Conservation (phyloP, 495 filamentous ascomycete genomes). For the Podospora conica region DNA sequence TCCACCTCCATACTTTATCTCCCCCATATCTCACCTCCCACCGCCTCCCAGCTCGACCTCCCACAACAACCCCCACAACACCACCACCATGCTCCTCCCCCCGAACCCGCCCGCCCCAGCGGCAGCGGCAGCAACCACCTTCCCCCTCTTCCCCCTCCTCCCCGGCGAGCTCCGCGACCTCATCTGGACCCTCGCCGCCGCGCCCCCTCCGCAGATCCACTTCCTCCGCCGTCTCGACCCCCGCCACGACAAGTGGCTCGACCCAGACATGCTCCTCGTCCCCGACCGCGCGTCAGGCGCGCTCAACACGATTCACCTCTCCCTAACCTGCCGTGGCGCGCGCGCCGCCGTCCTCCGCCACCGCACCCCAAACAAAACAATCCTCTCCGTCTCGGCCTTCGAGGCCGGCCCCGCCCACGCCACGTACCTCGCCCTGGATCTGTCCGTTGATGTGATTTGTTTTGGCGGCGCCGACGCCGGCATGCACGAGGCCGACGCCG, state of each 20-base stretch:
- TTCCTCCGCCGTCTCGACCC: slow-evolving; percentile 26
- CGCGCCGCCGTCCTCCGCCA: slow-evolving; percentile 14
- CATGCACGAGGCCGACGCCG: background rate
- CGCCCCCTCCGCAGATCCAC: slow-evolving; percentile 16
- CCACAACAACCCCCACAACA: background rate
- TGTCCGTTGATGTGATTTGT: slow-evolving; percentile 17
- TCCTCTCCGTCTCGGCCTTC: slow-evolving; percentile 10
- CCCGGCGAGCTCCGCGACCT: slow-evolving; percentile 22
- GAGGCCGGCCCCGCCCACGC: background rate
- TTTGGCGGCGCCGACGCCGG: slow-evolving; percentile 5
- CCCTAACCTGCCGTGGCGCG: slow-evolving; percentile 17
- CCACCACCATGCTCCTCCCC: slow-evolving; percentile 7
- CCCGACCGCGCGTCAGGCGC: slow-evolving; percentile 29
- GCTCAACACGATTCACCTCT: slow-evolving; percentile 13
- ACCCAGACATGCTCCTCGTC: slow-evolving; percentile 18
- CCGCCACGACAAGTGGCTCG: slow-evolving; percentile 2
- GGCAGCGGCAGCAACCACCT: slow-evolving; percentile 1
- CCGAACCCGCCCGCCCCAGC: slow-evolving; percentile 11
- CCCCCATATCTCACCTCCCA: background rate
- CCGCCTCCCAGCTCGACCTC: background rate
- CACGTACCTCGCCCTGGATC: slow-evolving; percentile 14
- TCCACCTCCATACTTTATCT: background rate
- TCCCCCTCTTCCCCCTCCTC: slow-evolving; percentile 18
- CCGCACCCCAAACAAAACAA: slow-evolving; percentile 4
- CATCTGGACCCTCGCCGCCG: slow-evolving; percentile 22